These are phyloP conservation scores for Pyrus pyrifolia DNA, from an alignment of 306 rosid genomes.

Conservation along the genomic window DNA sequence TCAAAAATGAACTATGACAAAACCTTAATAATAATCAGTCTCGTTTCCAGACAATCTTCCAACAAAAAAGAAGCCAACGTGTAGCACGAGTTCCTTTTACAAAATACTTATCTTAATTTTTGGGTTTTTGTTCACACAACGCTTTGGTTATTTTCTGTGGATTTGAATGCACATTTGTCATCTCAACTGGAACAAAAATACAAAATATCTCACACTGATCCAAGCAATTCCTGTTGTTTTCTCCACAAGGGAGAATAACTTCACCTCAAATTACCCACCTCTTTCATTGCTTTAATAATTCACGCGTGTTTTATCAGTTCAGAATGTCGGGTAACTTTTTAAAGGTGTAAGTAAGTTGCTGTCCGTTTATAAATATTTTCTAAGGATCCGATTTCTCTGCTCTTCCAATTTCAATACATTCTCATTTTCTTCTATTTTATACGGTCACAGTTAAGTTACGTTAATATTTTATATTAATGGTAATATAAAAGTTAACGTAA, in stretches of 20 bases:
- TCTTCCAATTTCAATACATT: too few species aligned
- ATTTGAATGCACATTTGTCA: neutral
- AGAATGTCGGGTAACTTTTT: too few species aligned
- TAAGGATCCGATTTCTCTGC: too few species aligned
- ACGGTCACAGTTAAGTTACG: fast-evolving
- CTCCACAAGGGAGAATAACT: neutral
- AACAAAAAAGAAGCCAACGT: neutral
- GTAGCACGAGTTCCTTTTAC: neutral
- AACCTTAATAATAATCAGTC: neutral
- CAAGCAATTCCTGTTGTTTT: neutral
- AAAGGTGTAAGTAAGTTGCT: too few species aligned
- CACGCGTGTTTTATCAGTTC: too few species aligned
- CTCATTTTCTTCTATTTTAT: fast-evolving
- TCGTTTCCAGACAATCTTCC: neutral
- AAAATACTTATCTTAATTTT: neutral
- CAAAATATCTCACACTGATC: neutral
- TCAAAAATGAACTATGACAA: neutral
- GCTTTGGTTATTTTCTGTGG: neutral
- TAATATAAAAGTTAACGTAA: too few species aligned
- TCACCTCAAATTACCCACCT: neutral
- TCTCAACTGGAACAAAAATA: neutral
- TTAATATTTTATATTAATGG: too few species aligned
- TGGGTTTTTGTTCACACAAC: neutral
- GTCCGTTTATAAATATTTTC: too few species aligned
- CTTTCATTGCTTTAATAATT: too few species aligned